Conservation (phyloP, 345 rosid species). For the Camelina laxa region DNA sequence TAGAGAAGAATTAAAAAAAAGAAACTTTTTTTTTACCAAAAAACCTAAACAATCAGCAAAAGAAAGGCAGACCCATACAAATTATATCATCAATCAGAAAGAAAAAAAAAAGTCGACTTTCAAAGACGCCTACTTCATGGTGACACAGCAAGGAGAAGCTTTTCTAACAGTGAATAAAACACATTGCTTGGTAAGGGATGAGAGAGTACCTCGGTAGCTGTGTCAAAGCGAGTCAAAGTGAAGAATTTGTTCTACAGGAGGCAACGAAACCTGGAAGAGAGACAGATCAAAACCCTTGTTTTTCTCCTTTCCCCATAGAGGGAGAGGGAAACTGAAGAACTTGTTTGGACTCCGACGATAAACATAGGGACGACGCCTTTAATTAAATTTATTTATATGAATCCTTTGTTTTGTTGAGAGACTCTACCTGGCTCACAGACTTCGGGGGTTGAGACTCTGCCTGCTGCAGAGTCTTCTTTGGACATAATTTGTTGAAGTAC, state of each 20-base stretch:
- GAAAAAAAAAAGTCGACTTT: neutral
- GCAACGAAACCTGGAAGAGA: neutral
- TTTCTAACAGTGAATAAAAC: neutral
- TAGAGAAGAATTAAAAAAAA: neutral
- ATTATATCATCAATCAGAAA: neutral
- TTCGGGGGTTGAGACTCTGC: no score
- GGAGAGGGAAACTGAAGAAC: conserved; percentile 9
- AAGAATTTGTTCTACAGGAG: neutral
- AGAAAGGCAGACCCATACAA: neutral
- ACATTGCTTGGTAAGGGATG: conserved; percentile 5
- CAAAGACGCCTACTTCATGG: neutral
- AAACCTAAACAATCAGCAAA: neutral
- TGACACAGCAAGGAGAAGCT: neutral
- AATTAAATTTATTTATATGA: no score
- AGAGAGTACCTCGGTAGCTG: conserved; percentile 23
- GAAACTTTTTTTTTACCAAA: conserved; percentile 14
- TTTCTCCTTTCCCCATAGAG: neutral
- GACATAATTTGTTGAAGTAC: no score
- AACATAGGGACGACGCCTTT: no score
- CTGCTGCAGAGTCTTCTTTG: no score
- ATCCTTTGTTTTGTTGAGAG: no score
- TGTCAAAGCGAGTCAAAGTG: neutral
- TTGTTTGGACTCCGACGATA: neutral
- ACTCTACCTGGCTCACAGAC: no score
- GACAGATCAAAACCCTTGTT: conserved; percentile 14